These are phyloP conservation scores for Pinus tabuliformis DNA, from an alignment of 75 land plant species.

Conservation along the genomic window DNA sequence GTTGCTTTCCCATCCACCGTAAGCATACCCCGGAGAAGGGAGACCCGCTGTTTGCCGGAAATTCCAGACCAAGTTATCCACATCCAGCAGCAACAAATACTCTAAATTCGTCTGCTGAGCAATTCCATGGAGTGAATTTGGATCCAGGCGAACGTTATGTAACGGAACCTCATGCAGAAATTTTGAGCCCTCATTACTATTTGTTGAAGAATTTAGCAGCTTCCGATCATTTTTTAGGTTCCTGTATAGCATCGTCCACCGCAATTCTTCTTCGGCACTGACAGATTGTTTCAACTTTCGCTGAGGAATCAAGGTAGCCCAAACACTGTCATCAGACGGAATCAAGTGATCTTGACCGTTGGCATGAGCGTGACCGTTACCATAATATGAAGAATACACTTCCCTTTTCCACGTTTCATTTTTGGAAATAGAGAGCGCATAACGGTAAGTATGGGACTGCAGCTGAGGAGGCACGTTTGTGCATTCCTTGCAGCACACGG, in stretches of 20 bases:
- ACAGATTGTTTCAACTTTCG: background rate
- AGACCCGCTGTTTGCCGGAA: slow-evolving; percentile 70
- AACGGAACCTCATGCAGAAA: slow-evolving; percentile 69
- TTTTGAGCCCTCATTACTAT: too few relatives aligned
- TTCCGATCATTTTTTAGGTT: background rate
- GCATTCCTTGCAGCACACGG: slow-evolving; percentile 44
- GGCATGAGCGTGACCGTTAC: too few relatives aligned
- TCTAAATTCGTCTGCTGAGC: slow-evolving; percentile 90
- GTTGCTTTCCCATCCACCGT: slow-evolving; percentile 87
- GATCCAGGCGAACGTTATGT: slow-evolving; percentile 66
- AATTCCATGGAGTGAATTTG: slow-evolving; percentile 37
- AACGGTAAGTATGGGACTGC: slow-evolving; percentile 56
- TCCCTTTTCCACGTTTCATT: slow-evolving; percentile 38
- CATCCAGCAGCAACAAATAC: slow-evolving; percentile 77
- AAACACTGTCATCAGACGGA: slow-evolving; percentile 30
- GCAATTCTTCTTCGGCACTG: background rate
- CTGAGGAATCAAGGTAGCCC: slow-evolving; percentile 27
- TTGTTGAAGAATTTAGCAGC: too few relatives aligned
- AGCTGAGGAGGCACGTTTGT: slow-evolving; percentile 56
- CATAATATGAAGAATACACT: slow-evolving; percentile 16
- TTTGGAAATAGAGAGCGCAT: slow-evolving; percentile 22
- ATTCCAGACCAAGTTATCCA: slow-evolving; percentile 79
- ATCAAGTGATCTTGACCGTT: slow-evolving; percentile 23
- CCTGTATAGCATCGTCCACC: background rate
- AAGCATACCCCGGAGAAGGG: slow-evolving; percentile 51